Evolutionary conservation across 495 filamentous ascomycete genomes (phyloP).

Genomic region (Aspergillus haitiensis): DNA sequence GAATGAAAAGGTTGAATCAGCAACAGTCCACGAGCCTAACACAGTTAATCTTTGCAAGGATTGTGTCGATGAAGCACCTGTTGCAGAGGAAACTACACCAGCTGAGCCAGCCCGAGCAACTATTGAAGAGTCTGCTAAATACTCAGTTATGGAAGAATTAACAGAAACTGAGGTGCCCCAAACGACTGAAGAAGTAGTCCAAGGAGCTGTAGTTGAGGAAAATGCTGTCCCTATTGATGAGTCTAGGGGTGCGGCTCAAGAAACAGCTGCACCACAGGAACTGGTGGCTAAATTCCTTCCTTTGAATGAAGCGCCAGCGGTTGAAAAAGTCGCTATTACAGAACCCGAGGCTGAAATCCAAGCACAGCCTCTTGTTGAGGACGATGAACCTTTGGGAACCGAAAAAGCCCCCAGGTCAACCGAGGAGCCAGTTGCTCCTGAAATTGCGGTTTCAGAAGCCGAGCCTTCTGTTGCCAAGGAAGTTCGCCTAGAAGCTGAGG

Average conservation of each 20-base stretch:
- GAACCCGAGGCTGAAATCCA: slow-evolving; percentile 2
- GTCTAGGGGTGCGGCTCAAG: slow-evolving; percentile 10
- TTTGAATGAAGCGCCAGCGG: slow-evolving; percentile 12
- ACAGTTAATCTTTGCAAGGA: not conserved
- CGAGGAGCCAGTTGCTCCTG: slow-evolving; percentile 16
- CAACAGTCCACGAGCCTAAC: slow-evolving; percentile 14
- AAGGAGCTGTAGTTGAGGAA: slow-evolving; percentile 15
- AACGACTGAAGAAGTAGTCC: slow-evolving; percentile 1
- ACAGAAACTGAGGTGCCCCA: slow-evolving; percentile 12
- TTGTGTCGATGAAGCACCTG: slow-evolving; percentile 18
- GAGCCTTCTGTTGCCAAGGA: slow-evolving; percentile 7
- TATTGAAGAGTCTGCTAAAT: slow-evolving; percentile 11
- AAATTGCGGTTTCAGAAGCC: slow-evolving; percentile 11
- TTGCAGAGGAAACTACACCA: slow-evolving; percentile 9
- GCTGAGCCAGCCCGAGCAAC: slow-evolving; percentile 13
- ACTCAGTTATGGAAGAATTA: not conserved
- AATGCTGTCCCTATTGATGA: slow-evolving; percentile 14
- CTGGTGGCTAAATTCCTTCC: slow-evolving; percentile 8
- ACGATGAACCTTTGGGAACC: not conserved
- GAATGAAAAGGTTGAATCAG: not conserved
- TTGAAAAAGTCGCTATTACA: slow-evolving; percentile 2
- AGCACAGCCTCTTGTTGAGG: slow-evolving; percentile 16
- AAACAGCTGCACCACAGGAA: slow-evolving; percentile 1
- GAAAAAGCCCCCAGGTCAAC: not conserved
- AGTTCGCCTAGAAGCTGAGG: slow-evolving; percentile 3